Base-by-base conservation (phyloP, 148 eudicot genomes). In the Limonium bicolor region DNA sequence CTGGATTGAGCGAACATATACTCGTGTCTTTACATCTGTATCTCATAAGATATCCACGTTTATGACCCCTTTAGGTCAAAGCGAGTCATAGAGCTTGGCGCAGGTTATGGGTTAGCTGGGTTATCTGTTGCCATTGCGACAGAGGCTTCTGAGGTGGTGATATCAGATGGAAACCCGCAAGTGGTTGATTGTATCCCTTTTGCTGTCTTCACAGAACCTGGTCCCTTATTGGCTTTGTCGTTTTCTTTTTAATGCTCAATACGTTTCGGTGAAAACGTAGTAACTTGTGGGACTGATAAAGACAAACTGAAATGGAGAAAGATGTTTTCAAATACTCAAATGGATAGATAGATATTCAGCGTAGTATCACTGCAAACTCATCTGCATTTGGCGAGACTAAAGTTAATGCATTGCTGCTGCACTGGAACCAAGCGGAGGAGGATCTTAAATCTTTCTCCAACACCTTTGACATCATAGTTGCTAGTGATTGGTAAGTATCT, bases 141-240 rank as follows among this genome's bases (percentile, higher is more conserved):
- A 10, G 78, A 82, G 44, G 94, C 94, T 41, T 65, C 59, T 25
- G 78, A 87, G 61, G 77, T 87, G 53, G 76, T 87, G 26, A 77
- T 87, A 65, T 71, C 96, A 50, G 94, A 82, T 65, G 96, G 94
- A 61, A 87, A 87, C 53, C 96, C 96, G 37, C 88, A 79, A 76
- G 96, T 82, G 27, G 76, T 82, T 65, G 80, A 87, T 64, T 87
- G 96, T 86, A 86, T 86, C 96, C 94, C 78, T 65, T 54, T 69
- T 42, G 10, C 27, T n/a, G n/a, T n/a, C n/a, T 16, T 59, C 38
- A 16, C 50, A 12, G 24, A 19, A 17, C 5, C 36, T 36, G 20
- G 20, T 22, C n/a, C 5, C 27, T 14, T 21, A 41, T n/a, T n/a
- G n/a, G n/a, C n/a, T n/a, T n/a, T n/a, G n/a, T n/a, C n/a, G n/a